Evolutionary conservation across 2,329 filamentous ascomycete genomes (phyloP), one percentile per base, ranked within the genome.

Genomic region (Dothideomycetes sp.): DNA sequence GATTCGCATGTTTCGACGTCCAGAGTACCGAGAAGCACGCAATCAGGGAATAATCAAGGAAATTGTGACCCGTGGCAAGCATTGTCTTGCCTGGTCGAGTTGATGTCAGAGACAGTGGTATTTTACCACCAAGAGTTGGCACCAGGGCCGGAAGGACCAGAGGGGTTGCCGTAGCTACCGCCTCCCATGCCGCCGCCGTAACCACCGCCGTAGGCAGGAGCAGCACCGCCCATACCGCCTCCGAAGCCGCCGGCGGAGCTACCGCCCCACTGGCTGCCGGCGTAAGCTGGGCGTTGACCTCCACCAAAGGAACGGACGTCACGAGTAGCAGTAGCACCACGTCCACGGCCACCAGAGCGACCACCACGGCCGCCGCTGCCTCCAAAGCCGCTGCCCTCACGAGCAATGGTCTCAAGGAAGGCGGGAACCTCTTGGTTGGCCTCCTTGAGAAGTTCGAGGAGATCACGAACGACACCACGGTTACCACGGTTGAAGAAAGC

Each of bases 401-500:
- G 87, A 55, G 91, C 89, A 65, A 98, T 94, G 58, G 84, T 93
- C 75, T 98, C 91, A 45, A 98, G 75, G 77, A 96, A 98, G 35
- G 74, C 61, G 22, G 91, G 91, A 47, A 96, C 77, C 58, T 98
- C 91, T 65, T 98, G 91, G 70, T 98, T 94, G 51, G 91, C 91
- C 65, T 98, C 91, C 74, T 96, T 96, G 51, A 98, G 77, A 19
- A 98, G 79, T n/a, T 98, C 91, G 53, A 98, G 77, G 46, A 98
- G 79, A 55, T 96, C 91, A 51, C 91, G 84, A 49, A 96, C 91
- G 52, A 98, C 86, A 67, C 91, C 91, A 56, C 91, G 86, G 75
- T 98, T 98, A 58, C 89, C 89, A 60, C 91, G 89, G 77, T 98
- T 98, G 81, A 98, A 96, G 76, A 98, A 98, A 42, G 91, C 91